Base-by-base conservation (phyloP, 768 basidiomycete genomes). In the Tylopilus rubrobrunneus region DNA sequence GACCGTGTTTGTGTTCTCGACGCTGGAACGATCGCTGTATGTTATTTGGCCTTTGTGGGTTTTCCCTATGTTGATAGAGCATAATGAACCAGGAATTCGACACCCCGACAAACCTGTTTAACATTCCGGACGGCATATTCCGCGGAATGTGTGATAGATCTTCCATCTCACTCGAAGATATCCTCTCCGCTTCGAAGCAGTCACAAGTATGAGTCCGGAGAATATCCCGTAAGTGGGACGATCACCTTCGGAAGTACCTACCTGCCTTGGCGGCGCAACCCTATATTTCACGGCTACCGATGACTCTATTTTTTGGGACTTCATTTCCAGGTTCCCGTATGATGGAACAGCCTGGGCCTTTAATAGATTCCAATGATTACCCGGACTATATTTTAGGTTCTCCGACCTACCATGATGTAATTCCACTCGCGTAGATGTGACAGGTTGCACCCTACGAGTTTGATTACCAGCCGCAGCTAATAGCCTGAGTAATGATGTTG, bases 1-100 rank as follows among this genome's bases (percentile, higher is more conserved):
- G 92, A 98, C 69, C 79, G 89, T 39, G 89, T 97, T 33, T 86
- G 91, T 61, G 93, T 95, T 17, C 82, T 96, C 67, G 86, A 91
- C 62, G 83, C 84, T 2, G 93, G 93, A 0, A 72, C 74, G 51
- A 87, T 94, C 52, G 85, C 82, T 51, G 85, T 85, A 59, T 60
- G 83, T 78, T 23, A 7, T 31, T 27, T 23, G 36, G 17, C 45
- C 34, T 42, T 51, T 9, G 33, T 25, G 9, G 17, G 8, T 21
- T 25, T 25, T 8, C 5, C 7, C 31, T 5, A 7, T 45, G 17
- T 7, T 50, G n/a, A 57, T 27, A 25, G 40, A 7, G 45, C 19
- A 4, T 23, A 48, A 19, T 19, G 11, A 48, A 40, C 9, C 31
- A 85, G 77, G 92, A 95, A 78, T 89, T 89, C 63, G 92, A 92